Percentiles rank a stretch among this genome's conserved stretches.
These are phyloP conservation scores for Metschnikowia santaceciliae DNA, from an alignment of 805 yeast genomes.

Conservation along the genomic window DNA sequence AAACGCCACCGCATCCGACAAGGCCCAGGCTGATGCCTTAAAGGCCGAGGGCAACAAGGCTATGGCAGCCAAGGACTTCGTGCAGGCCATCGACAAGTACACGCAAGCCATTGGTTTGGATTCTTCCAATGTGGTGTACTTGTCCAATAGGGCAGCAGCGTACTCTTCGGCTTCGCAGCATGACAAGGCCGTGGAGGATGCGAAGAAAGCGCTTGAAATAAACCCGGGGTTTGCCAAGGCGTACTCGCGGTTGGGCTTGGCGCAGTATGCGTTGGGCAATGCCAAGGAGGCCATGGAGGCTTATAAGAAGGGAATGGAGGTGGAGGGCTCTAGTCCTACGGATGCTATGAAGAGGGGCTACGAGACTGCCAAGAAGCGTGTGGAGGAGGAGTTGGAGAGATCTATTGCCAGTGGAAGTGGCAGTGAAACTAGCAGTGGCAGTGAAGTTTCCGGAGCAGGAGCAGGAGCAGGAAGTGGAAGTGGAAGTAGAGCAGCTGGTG, in stretches of 20 bases:
- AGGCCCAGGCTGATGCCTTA: constrained; percentile 74
- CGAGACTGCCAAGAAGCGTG: constrained; percentile 88
- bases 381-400: constrained; percentile 64
- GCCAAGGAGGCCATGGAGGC: constrained; percentile 87
- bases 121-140: constrained; percentile 75
- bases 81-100: constrained; percentile 70
- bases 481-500: constrained; percentile 28
- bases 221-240: constrained; percentile 87
- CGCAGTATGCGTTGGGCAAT: constrained; percentile 92
- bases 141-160: constrained; percentile 96
- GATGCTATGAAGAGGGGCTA: constrained; percentile 91
- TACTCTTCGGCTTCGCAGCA: constrained; percentile 74
- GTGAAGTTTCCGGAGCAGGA: constrained; percentile 13
- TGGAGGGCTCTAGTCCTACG: constrained; percentile 79
- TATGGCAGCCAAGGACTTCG: constrained; percentile 73
- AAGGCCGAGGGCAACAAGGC: constrained; percentile 87
- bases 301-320: constrained; percentile 79
- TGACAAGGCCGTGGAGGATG: constrained; percentile 76
- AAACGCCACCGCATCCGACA: constrained; percentile 38
- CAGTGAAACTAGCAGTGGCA: constrained; percentile 19
- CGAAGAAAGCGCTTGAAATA: constrained; percentile 70
- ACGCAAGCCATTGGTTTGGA: constrained; percentile 71
- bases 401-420: constrained; percentile 34
- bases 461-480: constrained; percentile 31
- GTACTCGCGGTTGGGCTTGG: constrained; percentile 91